Percentiles rank a stretch among this genome's conserved stretches.
Conservation (phyloP, 2,329 filamentous ascomycete genomes). For the Claviceps fusiformis region DNA sequence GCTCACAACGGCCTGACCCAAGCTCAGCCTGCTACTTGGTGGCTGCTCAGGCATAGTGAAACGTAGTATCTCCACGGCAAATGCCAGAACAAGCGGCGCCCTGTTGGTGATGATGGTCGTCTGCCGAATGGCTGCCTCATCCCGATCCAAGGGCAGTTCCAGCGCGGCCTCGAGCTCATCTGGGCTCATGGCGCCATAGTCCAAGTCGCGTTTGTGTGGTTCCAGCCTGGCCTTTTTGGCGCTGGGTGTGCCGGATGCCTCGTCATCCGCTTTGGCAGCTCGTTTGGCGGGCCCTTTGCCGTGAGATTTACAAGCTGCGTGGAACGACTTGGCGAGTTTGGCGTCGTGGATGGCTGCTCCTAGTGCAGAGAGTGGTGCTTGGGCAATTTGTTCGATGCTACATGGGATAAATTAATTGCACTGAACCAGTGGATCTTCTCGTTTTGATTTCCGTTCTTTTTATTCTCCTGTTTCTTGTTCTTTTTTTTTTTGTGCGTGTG, state of each 20-base stretch:
- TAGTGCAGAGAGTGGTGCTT: constrained; percentile 29
- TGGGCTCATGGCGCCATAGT: constrained; percentile 31
- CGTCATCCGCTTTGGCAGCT: constrained; percentile 7
- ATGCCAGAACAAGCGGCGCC: constrained; percentile 70
- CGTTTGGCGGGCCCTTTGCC: constrained; percentile 27
- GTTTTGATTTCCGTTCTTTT: too few species aligned
- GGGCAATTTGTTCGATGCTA: constrained; percentile 42
- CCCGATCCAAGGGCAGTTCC: constrained; percentile 39
- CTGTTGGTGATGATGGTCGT: constrained; percentile 59
- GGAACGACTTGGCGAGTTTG: constrained; percentile 36
- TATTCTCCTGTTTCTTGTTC: too few species aligned
- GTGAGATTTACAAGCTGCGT: constrained; percentile 40
- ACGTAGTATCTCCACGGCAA: constrained; percentile 58
- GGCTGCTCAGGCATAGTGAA: constrained; percentile 81
- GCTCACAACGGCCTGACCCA: constrained; percentile 74
- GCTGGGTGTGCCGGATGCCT: constrained; percentile 5
- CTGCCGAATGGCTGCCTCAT: constrained; percentile 45
- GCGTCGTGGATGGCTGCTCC: constrained; percentile 33
- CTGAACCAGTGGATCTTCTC: neutral
- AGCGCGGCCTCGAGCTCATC: constrained; percentile 51
- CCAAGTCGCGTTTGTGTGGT: constrained; percentile 20
- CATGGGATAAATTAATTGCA: neutral
- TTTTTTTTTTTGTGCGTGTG: too few species aligned
- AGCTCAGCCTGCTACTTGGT: constrained; percentile 65
- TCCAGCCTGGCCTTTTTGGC: constrained; percentile 21